A percentile compares a stretch with the other conserved stretches of the same genome.
Evolutionary conservation across 2,329 filamentous ascomycete species (phyloP).

Genomic region (Penicillium sp.): DNA sequence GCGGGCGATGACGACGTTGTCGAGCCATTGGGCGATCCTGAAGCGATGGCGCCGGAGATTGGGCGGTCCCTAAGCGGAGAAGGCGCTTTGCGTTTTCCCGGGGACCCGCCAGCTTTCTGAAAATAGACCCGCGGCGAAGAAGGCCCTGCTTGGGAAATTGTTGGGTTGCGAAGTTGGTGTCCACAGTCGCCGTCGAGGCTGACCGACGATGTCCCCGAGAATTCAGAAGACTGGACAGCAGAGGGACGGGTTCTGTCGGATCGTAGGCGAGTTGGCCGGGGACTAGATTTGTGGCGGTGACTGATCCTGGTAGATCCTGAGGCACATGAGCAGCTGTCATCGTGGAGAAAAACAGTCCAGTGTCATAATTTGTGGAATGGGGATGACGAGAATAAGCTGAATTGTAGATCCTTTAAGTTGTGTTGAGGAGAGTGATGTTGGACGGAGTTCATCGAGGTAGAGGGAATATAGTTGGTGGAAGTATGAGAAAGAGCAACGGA

Average conservation of each 20-base stretch:
- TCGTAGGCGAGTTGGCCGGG: conserved; percentile 27
- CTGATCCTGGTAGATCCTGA: conserved; percentile 35
- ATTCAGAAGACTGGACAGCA: conserved; percentile 31
- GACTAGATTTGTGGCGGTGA: conserved; percentile 25
- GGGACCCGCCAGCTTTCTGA: conserved; percentile 50
- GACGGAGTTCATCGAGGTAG: conserved; percentile 4
- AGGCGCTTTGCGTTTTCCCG: conserved; percentile 54
- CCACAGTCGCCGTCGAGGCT: conserved; percentile 23
- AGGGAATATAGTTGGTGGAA: conserved; percentile 3
- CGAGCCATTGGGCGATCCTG: conserved; percentile 32
- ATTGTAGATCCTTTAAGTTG: background rate
- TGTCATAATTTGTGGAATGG: conserved; percentile 24
- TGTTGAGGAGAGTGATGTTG: conserved; percentile 1
- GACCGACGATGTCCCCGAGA: conserved; percentile 33
- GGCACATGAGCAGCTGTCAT: conserved; percentile 36
- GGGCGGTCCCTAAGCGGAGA: conserved; percentile 46
- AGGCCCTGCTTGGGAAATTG: conserved; percentile 33
- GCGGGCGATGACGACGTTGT: conserved; percentile 34
- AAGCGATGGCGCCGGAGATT: conserved; percentile 28
- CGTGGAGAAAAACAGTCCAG: conserved; percentile 26
- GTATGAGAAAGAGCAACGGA: conserved; percentile 8
- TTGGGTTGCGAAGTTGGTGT: conserved; percentile 27
- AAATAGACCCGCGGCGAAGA: conserved; percentile 33
- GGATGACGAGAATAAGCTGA: conserved; percentile 4
- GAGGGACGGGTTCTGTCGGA: conserved; percentile 26